phyloP scores from a whole-genome alignment of 2,329 filamentous ascomycete genomes.

The Hysterium pulicare region DNA sequence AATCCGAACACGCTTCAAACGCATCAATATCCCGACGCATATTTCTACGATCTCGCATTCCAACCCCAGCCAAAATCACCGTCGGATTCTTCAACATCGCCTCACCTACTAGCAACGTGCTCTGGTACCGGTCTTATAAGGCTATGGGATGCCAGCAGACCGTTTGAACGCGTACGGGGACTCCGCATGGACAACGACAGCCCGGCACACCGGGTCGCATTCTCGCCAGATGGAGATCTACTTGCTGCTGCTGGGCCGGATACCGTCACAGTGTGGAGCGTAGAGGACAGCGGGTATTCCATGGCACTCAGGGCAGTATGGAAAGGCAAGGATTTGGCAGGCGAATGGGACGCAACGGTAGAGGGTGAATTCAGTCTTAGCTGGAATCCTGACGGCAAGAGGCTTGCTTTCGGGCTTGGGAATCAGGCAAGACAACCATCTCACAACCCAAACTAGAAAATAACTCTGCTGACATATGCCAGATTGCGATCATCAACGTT shows the following conservation, averaged over 20 bases:
- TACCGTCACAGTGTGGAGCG: constrained; percentile 45
- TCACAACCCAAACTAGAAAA: not conserved
- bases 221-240: constrained; percentile 42
- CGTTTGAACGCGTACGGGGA: constrained; percentile 28
- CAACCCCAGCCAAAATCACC: constrained; percentile 20
- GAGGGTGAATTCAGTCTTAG: constrained; percentile 36
- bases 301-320: constrained; percentile 31
- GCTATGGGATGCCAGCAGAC: constrained; percentile 40
- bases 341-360: constrained; percentile 28
- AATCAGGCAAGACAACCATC: constrained; percentile 30
- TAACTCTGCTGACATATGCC: not conserved
- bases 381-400: constrained; percentile 38
- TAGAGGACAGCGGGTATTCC: constrained; percentile 25
- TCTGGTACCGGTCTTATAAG: constrained; percentile 39
- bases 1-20: constrained; percentile 30
- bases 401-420: constrained; percentile 34
- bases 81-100: constrained; percentile 15
- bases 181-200: constrained; percentile 29
- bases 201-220: constrained; percentile 41
- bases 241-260: constrained; percentile 45
- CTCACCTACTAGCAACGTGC: constrained; percentile 38
- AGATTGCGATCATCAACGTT: constrained; percentile 35
- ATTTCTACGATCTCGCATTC: constrained; percentile 42
- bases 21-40: constrained; percentile 31
- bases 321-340: constrained; percentile 26